Conservation (phyloP, 805 yeast genomes). For the Kluyveromyces wickerhamii region DNA sequence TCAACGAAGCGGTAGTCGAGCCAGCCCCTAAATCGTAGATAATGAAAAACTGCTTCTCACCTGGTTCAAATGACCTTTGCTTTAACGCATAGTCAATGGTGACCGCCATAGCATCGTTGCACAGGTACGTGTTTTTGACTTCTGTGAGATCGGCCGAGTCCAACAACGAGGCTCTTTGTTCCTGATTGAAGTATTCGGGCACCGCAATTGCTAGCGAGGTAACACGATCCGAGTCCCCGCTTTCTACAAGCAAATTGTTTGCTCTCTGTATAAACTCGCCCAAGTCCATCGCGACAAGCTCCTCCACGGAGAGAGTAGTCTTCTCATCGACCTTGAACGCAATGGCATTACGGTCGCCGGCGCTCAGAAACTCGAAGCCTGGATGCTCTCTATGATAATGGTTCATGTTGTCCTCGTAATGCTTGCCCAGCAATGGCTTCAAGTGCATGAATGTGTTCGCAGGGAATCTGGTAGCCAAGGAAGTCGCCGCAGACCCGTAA, state of each 20-base stretch:
- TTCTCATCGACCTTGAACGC: conserved; percentile 41
- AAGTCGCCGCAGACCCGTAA: conserved; percentile 69
- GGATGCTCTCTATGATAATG: conserved; percentile 50
- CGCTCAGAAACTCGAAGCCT: conserved; percentile 43
- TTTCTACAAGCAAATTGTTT: conserved; percentile 45
- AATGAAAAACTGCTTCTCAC: conserved; percentile 47
- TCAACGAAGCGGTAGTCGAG: conserved; percentile 76
- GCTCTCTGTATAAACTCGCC: conserved; percentile 62
- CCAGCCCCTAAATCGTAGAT: conserved; percentile 93
- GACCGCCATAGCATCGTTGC: conserved; percentile 89
- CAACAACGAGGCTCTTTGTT: conserved; percentile 60
- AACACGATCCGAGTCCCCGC: conserved; percentile 39
- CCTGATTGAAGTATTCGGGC: conserved; percentile 60
- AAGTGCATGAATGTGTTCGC: conserved; percentile 54
- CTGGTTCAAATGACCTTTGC: conserved; percentile 18
- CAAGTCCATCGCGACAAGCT: conserved; percentile 75
- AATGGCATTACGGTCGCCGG: conserved; percentile 44
- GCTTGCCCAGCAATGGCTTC: conserved; percentile 65
- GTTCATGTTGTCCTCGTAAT: conserved; percentile 39
- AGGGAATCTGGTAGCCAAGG: conserved; percentile 69
- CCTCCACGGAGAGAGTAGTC: conserved; percentile 44
- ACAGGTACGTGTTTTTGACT: conserved; percentile 49
- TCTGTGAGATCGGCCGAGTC: conserved; percentile 72
- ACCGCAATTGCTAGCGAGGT: conserved; percentile 68
- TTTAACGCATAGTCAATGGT: conserved; percentile 67